Base-by-base conservation (phyloP, 768 basidiomycete species). In the Pisolithus microcarpus region DNA sequence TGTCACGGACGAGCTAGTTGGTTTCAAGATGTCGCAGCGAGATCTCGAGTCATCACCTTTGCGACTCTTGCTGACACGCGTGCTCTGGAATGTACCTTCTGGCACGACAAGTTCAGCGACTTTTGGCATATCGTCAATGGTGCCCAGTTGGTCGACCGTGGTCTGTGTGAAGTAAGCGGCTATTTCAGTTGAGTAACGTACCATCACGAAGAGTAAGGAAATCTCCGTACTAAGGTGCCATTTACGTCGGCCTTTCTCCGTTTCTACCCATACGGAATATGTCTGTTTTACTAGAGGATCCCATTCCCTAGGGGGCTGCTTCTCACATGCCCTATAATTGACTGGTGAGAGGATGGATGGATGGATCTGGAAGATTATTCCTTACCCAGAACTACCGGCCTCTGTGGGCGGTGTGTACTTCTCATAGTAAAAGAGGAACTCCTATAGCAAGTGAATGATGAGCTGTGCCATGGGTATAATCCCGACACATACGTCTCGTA, bases 341-440 rank as follows among this genome's bases (percentile, higher is more conserved):
- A 40, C 52, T 18, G 28, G 44, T 60, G 36, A 60, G 44, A 38
- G 38, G 23, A 40, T 23, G 11, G 23, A 49, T 52, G 46, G 51
- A 16, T 44, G 36, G 23, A 19, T 26, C 39, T 34, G 26, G 18
- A 9, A 52, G 23, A 65, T 63, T 30, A n/a, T 7, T 31, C 26
- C 18, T 56, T 56, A 80, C 78, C 73, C 69, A 37, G 65, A 60
- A 50, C 75, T 70, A 50, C 67, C 69, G 4, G 69, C 65, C 36
- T 81, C 76, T 46, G 72, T 65, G 13, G 73, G 71, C 18, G 75
- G 73, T 16, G 73, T 70, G 58, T 78, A 84, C 60, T 84, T 84
- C 66, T 91, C 87, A 52, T 87, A 89, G 66, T 91, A 91, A 61
- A 89, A 90, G 23, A 91, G 72, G 59, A 91, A 91, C 61, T 89